A percentile compares a stretch with the other conserved stretches of the same genome.
phyloP scores from a whole-genome alignment of 345 rosid species.

The Brassica cretica region DNA sequence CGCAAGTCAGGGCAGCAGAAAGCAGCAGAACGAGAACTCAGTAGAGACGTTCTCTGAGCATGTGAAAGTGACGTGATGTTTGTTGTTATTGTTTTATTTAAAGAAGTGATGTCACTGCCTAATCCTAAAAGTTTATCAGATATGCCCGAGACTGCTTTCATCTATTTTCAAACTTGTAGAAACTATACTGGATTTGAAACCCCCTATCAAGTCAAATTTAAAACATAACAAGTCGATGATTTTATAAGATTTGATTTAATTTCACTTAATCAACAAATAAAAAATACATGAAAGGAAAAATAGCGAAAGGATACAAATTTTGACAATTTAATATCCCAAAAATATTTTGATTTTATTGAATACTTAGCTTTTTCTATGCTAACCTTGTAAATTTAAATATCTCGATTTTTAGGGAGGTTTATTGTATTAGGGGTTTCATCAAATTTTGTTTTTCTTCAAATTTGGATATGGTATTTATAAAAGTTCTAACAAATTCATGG shows the following conservation, averaged over 20 bases:
- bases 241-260: no score
- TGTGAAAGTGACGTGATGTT: not conserved
- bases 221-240: not conserved
- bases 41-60: slow-evolving; percentile 22
- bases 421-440: no score
- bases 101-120: not conserved
- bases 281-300: no score
- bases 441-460: no score
- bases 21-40: slow-evolving; percentile 75
- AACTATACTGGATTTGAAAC: not conserved
- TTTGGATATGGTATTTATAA: no score
- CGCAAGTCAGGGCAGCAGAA: slow-evolving; percentile 96
- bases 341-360: not conserved
- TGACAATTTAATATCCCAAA: not conserved
- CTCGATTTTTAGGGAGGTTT: not conserved
- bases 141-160: not conserved
- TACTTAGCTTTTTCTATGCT: not conserved
- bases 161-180: not conserved
- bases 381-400: not conserved
- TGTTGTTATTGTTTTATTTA: not conserved
- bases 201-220: not conserved
- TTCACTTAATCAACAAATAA: no score
- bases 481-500: no score
- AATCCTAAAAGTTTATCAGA: not conserved
- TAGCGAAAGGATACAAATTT: not conserved